Conservation (phyloP, 2,329 filamentous ascomycete genomes). For the Colletotrichum sp. region DNA sequence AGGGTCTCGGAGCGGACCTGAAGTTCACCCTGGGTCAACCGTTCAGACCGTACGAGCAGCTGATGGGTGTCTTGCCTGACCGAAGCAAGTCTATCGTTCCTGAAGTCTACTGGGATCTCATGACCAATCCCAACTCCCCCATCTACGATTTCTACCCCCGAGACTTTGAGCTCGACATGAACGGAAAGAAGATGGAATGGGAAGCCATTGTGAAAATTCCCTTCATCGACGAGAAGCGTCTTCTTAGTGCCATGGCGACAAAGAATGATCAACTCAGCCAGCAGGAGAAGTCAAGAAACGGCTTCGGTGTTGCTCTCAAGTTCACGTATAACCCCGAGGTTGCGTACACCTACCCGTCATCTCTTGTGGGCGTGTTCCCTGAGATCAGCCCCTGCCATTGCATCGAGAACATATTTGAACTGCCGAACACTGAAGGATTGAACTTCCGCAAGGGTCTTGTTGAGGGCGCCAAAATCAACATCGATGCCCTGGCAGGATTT, state of each 20-base stretch:
- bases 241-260: conserved; percentile 84
- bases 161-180: conserved; percentile 98
- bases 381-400: conserved; percentile 88
- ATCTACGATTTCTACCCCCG: conserved; percentile 98
- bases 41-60: conserved; percentile 92
- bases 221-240: conserved; percentile 91
- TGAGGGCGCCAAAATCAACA: conserved; percentile 81
- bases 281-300: conserved; percentile 83
- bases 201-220: conserved; percentile 99
- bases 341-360: conserved; percentile 86
- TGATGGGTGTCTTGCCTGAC: conserved; percentile 98
- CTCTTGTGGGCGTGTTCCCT: conserved; percentile 87
- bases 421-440: conserved; percentile 89
- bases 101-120: conserved; percentile 82
- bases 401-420: conserved; percentile 93
- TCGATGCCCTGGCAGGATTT: conserved; percentile 88
- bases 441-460: conserved; percentile 85
- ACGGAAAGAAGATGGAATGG: conserved; percentile 99
- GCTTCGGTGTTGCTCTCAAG: conserved; percentile 90
- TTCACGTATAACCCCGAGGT: conserved; percentile 83
- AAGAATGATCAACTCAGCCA: conserved; percentile 79
- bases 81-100: conserved; percentile 98
- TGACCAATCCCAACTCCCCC: conserved; percentile 88
- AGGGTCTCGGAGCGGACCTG: conserved; percentile 84
- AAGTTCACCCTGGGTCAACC: conserved; percentile 94